These are phyloP conservation scores for Chlamydomonas sp. DNA, from an alignment of 139 green algal species.

Conservation along the genomic window DNA sequence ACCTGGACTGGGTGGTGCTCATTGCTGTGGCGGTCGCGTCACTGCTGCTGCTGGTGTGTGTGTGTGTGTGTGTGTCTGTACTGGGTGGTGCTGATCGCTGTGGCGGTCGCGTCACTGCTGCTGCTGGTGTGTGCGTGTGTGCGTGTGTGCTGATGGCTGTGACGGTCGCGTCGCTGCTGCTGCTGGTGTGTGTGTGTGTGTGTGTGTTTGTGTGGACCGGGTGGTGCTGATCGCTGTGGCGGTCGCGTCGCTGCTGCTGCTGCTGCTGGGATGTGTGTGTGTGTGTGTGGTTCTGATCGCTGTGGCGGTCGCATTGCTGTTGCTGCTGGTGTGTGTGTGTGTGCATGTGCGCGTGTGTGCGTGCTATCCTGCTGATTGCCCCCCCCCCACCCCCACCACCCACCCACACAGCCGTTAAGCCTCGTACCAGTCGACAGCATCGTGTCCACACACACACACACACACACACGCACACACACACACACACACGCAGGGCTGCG, in stretches of 20 bases:
- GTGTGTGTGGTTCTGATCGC: background rate
- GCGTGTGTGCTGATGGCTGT: background rate
- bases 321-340: too few species aligned
- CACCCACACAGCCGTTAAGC: too few species aligned
- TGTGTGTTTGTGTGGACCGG: background rate
- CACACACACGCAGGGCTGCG: background rate
- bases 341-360: too few species aligned
- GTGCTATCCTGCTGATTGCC: too few species aligned
- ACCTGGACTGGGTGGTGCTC: constrained; percentile 1
- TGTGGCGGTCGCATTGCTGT: background rate
- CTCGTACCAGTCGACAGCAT: too few species aligned
- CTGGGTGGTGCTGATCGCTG: background rate
- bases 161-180: background rate
- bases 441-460: background rate
- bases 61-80: background rate
- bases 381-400: too few species aligned
- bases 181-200: background rate
- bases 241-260: constrained; percentile 5
- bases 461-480: background rate
- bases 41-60: constrained; percentile 15
- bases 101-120: background rate
- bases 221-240: background rate
- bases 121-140: background rate
- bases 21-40: background rate
- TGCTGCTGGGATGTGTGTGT: background rate